Evolutionary conservation across 2,329 filamentous ascomycete species (phyloP).

Genomic region (Elsinoe fawcettii): DNA sequence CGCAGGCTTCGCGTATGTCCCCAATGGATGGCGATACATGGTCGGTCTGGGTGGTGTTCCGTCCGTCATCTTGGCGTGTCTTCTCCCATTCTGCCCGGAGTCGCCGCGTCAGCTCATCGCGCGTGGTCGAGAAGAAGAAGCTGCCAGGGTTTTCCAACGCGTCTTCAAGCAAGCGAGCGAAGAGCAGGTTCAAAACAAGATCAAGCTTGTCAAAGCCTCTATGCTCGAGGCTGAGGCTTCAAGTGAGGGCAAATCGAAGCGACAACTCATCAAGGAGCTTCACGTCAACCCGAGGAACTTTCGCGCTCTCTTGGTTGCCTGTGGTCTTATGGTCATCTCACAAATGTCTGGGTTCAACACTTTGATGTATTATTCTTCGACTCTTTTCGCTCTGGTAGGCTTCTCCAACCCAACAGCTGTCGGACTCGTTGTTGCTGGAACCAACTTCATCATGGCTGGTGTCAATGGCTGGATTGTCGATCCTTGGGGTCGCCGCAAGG

Average conservation of each 20-base stretch:
- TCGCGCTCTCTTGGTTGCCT: conserved; percentile 31
- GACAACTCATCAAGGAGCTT: conserved; percentile 27
- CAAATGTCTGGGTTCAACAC: conserved; percentile 54
- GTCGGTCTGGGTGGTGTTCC: conserved; percentile 32
- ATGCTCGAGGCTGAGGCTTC: conserved; percentile 36
- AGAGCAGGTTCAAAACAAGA: conserved; percentile 39
- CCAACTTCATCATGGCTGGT: conserved; percentile 71
- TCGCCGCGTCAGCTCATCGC: conserved; percentile 35
- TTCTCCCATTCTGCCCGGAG: conserved; percentile 31
- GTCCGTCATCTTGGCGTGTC: conserved; percentile 29
- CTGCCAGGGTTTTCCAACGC: conserved; percentile 30
- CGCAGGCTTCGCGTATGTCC: conserved; percentile 31
- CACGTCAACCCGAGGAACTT: conserved; percentile 28
- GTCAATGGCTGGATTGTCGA: conserved; percentile 69
- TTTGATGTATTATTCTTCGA: conserved; percentile 66
- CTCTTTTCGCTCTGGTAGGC: conserved; percentile 45
- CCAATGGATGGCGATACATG: conserved; percentile 28
- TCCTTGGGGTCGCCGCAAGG: conserved; percentile 65
- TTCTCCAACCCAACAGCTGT: too few relatives aligned
- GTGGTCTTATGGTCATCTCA: conserved; percentile 32
- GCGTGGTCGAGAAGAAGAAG: conserved; percentile 29
- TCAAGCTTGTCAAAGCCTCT: conserved; percentile 34
- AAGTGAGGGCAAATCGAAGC: conserved; percentile 33
- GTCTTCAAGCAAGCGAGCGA: conserved; percentile 40
- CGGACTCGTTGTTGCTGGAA: conserved; percentile 69